phyloP scores from a whole-genome alignment of 257 asterid species.

The Solanum clarkiae region DNA sequence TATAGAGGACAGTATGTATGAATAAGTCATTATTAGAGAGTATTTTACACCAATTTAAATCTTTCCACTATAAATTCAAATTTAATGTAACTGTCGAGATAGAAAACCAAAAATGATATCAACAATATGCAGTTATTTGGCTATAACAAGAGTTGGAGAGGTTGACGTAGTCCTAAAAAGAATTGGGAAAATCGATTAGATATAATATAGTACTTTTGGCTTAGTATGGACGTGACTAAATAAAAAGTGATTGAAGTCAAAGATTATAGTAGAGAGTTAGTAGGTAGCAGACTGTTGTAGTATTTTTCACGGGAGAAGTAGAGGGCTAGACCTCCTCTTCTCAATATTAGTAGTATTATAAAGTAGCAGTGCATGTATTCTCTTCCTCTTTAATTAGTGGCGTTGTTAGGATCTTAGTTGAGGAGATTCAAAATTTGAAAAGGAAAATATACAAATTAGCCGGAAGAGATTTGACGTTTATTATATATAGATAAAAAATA shows the following conservation, averaged over 20 bases:
- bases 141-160: not conserved
- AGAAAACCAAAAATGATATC: not conserved
- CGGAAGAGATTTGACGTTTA: no score
- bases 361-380: not conserved
- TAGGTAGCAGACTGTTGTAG: not conserved
- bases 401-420: no score
- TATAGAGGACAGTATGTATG: not conserved
- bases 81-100: not conserved
- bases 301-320: not conserved
- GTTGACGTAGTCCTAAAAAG: not conserved
- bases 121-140: not conserved
- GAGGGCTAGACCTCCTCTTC: not conserved
- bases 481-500: no score
- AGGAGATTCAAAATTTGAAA: no score
- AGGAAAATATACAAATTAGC: no score
- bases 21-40: not conserved
- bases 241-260: not conserved
- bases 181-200: not conserved
- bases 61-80: not conserved
- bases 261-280: not conserved
- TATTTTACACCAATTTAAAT: not conserved
- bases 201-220: not conserved
- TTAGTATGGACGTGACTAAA: not conserved
- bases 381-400: not conserved
- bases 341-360: not conserved